Evolutionary conservation across 345 rosid species (phyloP), one percentile per base, ranked within the genome.

Genomic region (Heritiera littoralis): DNA sequence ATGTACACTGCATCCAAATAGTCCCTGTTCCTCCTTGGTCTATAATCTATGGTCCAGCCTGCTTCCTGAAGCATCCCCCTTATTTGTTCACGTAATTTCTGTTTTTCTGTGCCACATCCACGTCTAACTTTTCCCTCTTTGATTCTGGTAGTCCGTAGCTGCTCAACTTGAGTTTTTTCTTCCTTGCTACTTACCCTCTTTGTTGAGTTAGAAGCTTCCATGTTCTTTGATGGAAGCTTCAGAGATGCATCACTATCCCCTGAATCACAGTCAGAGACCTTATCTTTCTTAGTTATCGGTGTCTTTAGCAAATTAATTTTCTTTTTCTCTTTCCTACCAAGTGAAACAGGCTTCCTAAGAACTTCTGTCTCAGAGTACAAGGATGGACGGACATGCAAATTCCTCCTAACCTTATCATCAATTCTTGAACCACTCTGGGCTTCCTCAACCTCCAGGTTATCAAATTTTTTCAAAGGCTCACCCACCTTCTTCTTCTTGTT

Each of bases 1-100:
- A 92, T 89, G 81, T 95, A 95, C 59, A 95, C 97, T 56, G 99
- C 97, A 89, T 95, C 99, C 60, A 79, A 84, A 84, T 95, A 95
- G 78, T 86, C 90, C 81, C 97, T 87, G 75, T 91, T 95, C 89
- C 87, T 85, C 80, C 99, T 86, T 66, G 99, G 98, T 81, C 97
- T 89, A 84, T 91, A 89, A 83, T 95, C 93, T 77, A 95, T 91
- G 66, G 87, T 88, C 99, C 99, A 95, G 81, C 97, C 98, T 40
- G 99, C 97, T 75, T 85, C 90, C 86, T 90, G 72, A 69, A 95
- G 93, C 98, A 95, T 93, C 59, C 79, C 92, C 83, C 92, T 91
- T 55, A 95, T 91, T 55, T 83, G 82, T 84, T 95, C 98, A 13
- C 98, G 97, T 79, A 95, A 82, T 77, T 91, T 92, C 83, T 95